Evolutionary conservation across 1,284 basidiomycete genomes (phyloP), one percentile per base, ranked within the genome.

Genomic region (Ceratorhiza oryzae-sativae): DNA sequence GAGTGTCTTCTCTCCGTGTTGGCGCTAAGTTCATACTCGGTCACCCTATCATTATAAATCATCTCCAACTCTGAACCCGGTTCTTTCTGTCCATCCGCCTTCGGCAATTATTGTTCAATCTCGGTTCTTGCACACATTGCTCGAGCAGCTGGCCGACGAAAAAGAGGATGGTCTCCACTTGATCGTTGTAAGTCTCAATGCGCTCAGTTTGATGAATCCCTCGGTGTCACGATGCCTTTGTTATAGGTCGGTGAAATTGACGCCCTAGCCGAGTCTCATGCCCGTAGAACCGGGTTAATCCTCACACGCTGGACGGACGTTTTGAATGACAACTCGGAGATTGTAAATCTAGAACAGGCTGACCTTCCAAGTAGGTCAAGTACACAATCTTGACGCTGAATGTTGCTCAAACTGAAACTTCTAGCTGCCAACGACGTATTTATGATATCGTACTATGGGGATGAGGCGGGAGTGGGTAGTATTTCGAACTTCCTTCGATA

Each of bases 1-100:
- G 91, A 93, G 78, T 93, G 91, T 76, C 76, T 93, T 74, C 84
- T 93, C 62, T 83, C 86, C 25, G 92, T 93, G 79, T 82, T 93
- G 32, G 91, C 91, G 3, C 83, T 93, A 41, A 87, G 90, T 3
- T 86, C 87, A 1, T 84, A 88, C 75, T 88, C 88, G 6, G 87
- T 93, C 65, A 82, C 86, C 91, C 92, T 0, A 84, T 90, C 75
- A 92, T 91, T 1, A 80, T 93, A 51, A 81, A 86, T 20, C 86
- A 87, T 0, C 79, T 84, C 8, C 83, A 82, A 13, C 79, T 93
- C 83, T 93, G 51, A 82, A 86, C 0, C 80, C 82, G 4, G 85
- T 90, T 27, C 81, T 93, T 3, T 88, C 91, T 34, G 80, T 80
- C 1, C 87, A 91, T 74, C 83, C 86, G 0, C 89, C 89, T 6